Percentiles rank a stretch among this genome's conserved stretches.
These are phyloP conservation scores for Backusella luteola DNA, from an alignment of 192 early-diverging fungal species.

Conservation along the genomic window DNA sequence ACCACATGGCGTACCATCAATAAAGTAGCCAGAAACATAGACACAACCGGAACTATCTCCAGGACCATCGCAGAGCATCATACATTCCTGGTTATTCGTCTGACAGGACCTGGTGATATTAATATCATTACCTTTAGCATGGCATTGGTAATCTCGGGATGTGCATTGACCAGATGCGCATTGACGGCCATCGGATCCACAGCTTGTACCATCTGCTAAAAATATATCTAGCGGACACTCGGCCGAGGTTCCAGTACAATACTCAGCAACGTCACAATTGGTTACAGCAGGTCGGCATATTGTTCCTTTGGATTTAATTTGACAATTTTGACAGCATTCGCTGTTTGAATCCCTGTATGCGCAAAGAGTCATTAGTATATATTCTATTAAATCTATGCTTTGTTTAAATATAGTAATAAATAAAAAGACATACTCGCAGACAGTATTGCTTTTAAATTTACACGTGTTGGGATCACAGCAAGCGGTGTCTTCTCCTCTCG, in stretches of 20 bases:
- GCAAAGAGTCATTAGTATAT: neutral
- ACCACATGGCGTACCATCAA: constrained; percentile 72
- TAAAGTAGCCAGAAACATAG: constrained; percentile 60
- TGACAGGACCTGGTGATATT: constrained; percentile 56
- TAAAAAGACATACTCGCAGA: constrained; percentile 54
- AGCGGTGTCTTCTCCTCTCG: constrained; percentile 69
- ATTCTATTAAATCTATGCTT: neutral
- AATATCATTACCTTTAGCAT: constrained; percentile 49
- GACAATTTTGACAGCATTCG: constrained; percentile 77
- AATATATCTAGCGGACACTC: constrained; percentile 72
- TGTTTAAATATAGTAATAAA: neutral
- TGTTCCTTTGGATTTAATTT: constrained; percentile 49
- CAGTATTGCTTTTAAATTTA: constrained; percentile 69
- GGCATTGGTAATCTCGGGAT: constrained; percentile 68
- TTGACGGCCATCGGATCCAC: constrained; percentile 46
- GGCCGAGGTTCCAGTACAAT: constrained; percentile 70
- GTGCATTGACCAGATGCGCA: constrained; percentile 77
- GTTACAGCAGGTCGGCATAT: constrained; percentile 76
- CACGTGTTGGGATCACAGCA: constrained; percentile 86
- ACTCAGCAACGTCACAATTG: constrained; percentile 78
- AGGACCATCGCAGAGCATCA: constrained; percentile 63
- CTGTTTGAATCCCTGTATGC: constrained; percentile 70
- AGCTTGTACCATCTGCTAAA: constrained; percentile 64
- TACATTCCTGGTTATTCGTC: constrained; percentile 54
- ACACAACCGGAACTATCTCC: constrained; percentile 41